Percentiles rank a stretch among this genome's conserved stretches.
These are phyloP conservation scores for Verticillium nonalfalfae DNA, from an alignment of 2,329 filamentous ascomycete species.

Conservation along the genomic window DNA sequence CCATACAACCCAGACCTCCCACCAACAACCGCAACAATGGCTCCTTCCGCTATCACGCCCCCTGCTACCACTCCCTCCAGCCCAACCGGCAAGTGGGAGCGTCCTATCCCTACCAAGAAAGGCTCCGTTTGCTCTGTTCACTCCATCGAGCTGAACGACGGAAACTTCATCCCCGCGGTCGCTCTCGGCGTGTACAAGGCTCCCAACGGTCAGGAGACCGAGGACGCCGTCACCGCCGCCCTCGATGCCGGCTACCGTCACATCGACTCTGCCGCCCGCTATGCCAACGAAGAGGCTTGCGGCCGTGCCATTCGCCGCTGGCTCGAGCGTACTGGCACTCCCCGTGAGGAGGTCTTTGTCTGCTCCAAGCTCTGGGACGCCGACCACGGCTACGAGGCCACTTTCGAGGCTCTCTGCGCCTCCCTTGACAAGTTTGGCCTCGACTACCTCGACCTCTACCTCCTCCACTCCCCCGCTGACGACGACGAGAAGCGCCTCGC, in stretches of 20 bases:
- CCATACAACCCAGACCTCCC: background rate
- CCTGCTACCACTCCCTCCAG: slow-evolving; percentile 23
- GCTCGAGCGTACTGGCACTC: slow-evolving; percentile 19
- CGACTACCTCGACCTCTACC: slow-evolving; percentile 45
- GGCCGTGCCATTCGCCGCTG: slow-evolving; percentile 14
- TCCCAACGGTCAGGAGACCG: slow-evolving; percentile 32
- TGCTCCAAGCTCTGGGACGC: slow-evolving; percentile 32
- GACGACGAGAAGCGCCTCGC: slow-evolving; percentile 34
- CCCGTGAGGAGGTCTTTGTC: slow-evolving; percentile 26
- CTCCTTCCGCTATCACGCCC: slow-evolving; percentile 27
- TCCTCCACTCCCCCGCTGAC: slow-evolving; percentile 41
- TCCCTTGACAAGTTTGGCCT: slow-evolving; percentile 37
- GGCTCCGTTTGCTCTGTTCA: background rate
- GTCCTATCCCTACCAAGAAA: slow-evolving; percentile 2
- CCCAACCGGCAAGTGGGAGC: background rate
- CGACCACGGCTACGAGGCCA: slow-evolving; percentile 18
- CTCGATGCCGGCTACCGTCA: slow-evolving; percentile 45
- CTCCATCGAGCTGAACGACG: slow-evolving; percentile 26
- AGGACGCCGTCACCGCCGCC: slow-evolving; percentile 23
- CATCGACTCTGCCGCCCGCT: slow-evolving; percentile 38
- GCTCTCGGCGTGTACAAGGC: slow-evolving; percentile 42
- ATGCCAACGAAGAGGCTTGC: slow-evolving; percentile 15
- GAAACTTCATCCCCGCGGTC: slow-evolving; percentile 28
- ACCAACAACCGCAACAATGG: slow-evolving; percentile 15
- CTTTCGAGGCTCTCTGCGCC: slow-evolving; percentile 30